Evolutionary conservation across 352 stramenopile species (phyloP), one percentile per base, ranked within the genome.

Genomic region (Pythium plurisporium): DNA sequence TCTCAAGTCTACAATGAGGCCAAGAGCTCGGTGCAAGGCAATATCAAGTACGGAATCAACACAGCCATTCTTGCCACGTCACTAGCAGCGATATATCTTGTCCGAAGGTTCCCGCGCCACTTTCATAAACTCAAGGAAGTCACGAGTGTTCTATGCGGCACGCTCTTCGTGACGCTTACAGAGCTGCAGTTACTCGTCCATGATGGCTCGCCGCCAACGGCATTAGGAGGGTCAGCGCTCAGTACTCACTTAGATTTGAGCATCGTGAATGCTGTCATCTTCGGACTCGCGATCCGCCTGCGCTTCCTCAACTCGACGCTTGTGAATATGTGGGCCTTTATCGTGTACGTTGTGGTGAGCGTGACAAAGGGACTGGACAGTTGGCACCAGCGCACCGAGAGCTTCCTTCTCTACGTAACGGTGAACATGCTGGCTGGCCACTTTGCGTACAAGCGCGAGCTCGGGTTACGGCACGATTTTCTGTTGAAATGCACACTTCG

Each of bases 401-500:
- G 65, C 49, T 71, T 82, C 25, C 43, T 67, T 11, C 36, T 89
- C 19, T 64, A 76, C 12, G 34, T 81, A n/a, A 48, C 51, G 4
- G 51, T 56, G 31, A 68, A 66, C 15, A 50, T 56, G 26, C 48
- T 83, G 19, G 61, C 73, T 1, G 51, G 52, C 6, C 70, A 86
- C 36, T 84, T 86, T 49, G 76, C 64, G 15, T 89, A 89, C 72
- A 83, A 82, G 42, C 65, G 74, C 43, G 76, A 87, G 47, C 61
- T 85, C 11, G 79, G 79, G 5, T 42, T 87, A 14, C 77, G 86
- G 12, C 73, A 80, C 27, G 77, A 91, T 44, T 94, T 90, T 51
- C 38, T 94, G 29, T 71, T 91, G 43, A 88, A 91, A 57, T 88
- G 76, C 29, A 91, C 79, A n/a, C 63, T 91, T 7, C 67, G 83